Evolutionary conservation across 1,284 basidiomycete genomes (phyloP).

Genomic region (Heterobasidion annosum): DNA sequence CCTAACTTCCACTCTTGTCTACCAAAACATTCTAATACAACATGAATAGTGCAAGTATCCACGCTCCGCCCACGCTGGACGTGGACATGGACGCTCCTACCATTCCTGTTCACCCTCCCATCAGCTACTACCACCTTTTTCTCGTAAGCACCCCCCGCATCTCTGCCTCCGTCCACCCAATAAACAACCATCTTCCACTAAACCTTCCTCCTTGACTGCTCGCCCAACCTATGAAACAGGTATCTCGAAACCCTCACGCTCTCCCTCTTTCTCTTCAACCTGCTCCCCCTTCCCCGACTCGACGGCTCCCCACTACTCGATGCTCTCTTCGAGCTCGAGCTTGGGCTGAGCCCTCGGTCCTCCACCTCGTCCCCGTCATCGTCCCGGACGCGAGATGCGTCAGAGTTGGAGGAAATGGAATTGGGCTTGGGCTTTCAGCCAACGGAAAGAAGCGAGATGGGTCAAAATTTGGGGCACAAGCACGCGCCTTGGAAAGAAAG

Average conservation of each 20-base stretch:
- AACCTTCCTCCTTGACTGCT: neutral
- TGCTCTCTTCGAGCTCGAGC: conserved; percentile 19
- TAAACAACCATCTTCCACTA: neutral
- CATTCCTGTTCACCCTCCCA: neutral
- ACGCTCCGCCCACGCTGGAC: conserved; percentile 32
- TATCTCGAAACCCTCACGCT: conserved; percentile 54
- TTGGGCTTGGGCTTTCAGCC: too few relatives aligned
- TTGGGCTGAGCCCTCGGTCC: too few relatives aligned
- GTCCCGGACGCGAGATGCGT: too few relatives aligned
- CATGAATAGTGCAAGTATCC: conserved; percentile 40
- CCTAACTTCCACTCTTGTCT: too few relatives aligned
- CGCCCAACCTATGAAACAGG: conserved; percentile 23
- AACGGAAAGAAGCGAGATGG: too few relatives aligned
- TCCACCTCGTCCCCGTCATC: too few relatives aligned
- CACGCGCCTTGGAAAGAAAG: too few relatives aligned
- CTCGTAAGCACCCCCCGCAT: conserved; percentile 26
- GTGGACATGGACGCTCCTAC: neutral
- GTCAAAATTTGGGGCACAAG: too few relatives aligned
- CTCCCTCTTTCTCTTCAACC: conserved; percentile 66
- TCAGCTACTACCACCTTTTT: conserved; percentile 27
- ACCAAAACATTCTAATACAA: too few relatives aligned
- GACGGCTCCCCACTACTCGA: conserved; percentile 51
- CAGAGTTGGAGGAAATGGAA: too few relatives aligned
- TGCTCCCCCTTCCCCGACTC: conserved; percentile 53
- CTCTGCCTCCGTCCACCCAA: conserved; percentile 7